These are phyloP conservation scores for Carnegiea gigantea DNA, from an alignment of 179 eudicot species.

Conservation along the genomic window DNA sequence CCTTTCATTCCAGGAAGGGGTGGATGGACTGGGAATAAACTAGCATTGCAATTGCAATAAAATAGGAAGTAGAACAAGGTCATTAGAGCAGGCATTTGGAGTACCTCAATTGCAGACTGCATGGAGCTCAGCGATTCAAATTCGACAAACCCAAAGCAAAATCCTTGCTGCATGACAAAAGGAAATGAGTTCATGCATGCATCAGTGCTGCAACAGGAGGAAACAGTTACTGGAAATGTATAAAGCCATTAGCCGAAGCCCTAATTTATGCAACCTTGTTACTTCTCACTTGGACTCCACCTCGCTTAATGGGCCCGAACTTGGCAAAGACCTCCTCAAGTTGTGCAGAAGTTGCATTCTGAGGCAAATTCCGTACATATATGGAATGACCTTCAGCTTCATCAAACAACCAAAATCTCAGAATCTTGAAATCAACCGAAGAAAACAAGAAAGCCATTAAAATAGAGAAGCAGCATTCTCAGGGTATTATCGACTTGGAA, in stretches of 20 bases:
- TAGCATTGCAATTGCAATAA: background rate
- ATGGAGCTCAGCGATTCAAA: constrained; percentile 51
- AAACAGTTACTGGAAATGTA: background rate
- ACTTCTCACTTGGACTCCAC: constrained; percentile 83
- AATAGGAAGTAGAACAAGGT: background rate
- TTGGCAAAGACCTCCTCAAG: constrained; percentile 65
- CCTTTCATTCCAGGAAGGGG: background rate
- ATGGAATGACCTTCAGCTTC: constrained; percentile 63
- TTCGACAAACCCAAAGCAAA: constrained; percentile 83
- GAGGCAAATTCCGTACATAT: constrained; percentile 60
- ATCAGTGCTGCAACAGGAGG: background rate
- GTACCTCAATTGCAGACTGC: constrained; percentile 70
- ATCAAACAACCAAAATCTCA: constrained; percentile 22
- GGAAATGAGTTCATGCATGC: constrained; percentile 1
- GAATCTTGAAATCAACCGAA: constrained; percentile 2
- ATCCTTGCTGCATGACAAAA: constrained; percentile 54
- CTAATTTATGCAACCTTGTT: constrained; percentile 45
- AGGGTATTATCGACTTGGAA: background rate
- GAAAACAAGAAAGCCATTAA: background rate
- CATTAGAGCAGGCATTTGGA: background rate
- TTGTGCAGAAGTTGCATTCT: constrained; percentile 46
- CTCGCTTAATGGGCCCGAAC: constrained; percentile 73
- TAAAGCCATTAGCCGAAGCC: background rate
- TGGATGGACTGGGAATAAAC: background rate
- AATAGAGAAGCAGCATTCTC: background rate